A percentile compares a stretch with the other conserved stretches of the same genome.
Conservation (phyloP, 192 early-diverging fungal genomes). For the Podila minutissima region DNA sequence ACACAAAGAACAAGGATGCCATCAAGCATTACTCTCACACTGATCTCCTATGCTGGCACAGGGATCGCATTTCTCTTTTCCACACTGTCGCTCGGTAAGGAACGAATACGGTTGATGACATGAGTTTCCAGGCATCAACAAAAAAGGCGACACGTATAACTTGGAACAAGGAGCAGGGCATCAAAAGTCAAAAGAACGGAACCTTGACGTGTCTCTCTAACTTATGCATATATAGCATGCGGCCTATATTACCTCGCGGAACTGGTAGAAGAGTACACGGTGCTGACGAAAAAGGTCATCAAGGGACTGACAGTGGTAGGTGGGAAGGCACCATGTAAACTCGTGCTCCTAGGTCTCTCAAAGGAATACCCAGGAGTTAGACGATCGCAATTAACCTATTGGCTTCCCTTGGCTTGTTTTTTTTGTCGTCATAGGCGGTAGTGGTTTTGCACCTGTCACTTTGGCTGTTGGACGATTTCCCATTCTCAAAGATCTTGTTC, state of each 20-base stretch:
- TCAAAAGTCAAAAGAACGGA: not conserved
- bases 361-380: not conserved
- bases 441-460: slow-evolving; percentile 77
- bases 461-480: slow-evolving; percentile 81
- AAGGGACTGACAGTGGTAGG: slow-evolving; percentile 66
- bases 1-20: not conserved
- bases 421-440: slow-evolving; percentile 53
- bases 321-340: not conserved
- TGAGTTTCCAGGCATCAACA: not conserved
- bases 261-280: slow-evolving; percentile 82
- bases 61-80: slow-evolving; percentile 62
- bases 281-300: slow-evolving; percentile 79
- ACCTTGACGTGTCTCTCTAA: not conserved
- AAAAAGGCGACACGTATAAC: not conserved
- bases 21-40: slow-evolving; percentile 44
- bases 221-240: slow-evolving; percentile 64
- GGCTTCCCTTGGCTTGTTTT: slow-evolving; percentile 1
- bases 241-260: slow-evolving; percentile 82
- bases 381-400: not conserved
- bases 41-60: slow-evolving; percentile 64
- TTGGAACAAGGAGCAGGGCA: not conserved
- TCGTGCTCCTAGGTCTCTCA: not conserved
- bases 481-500: slow-evolving; percentile 72
- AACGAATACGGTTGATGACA: too few species aligned
- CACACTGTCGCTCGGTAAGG: slow-evolving; percentile 66